Evolutionary conservation across 768 basidiomycete species (phyloP).

Genomic region (Suillus clintonianus): DNA sequence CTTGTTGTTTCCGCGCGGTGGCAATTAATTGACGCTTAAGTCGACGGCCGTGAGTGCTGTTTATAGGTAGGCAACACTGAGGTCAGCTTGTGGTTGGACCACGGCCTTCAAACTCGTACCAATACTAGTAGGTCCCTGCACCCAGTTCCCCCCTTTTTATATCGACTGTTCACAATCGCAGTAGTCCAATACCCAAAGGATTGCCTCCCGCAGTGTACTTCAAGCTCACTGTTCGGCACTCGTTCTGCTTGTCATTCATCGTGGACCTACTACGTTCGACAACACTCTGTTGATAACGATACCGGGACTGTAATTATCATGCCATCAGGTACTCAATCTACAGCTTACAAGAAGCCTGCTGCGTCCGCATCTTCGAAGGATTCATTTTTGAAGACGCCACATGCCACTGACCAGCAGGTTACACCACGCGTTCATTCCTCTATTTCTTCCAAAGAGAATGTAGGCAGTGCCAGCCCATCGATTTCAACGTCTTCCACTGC

Average conservation of each 20-base stretch:
- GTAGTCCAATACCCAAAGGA: background rate
- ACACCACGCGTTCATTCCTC: background rate
- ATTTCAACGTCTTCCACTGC: background rate
- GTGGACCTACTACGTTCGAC: background rate
- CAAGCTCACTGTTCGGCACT: background rate
- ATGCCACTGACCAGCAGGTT: background rate
- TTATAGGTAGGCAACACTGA: background rate
- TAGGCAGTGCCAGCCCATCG: background rate
- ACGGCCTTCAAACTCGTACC: background rate
- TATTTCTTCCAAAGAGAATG: background rate
- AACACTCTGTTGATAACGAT: background rate
- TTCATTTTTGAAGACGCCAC: conserved; percentile 6
- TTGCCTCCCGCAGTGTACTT: background rate
- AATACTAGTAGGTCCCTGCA: background rate
- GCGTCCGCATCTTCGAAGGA: background rate
- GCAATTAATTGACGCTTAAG: conserved; percentile 2
- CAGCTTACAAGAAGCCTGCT: background rate
- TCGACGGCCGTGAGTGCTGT: conserved; percentile 3
- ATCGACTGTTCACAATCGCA: conserved; percentile 1
- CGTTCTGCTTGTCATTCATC: background rate
- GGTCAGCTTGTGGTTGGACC: background rate
- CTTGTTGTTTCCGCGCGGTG: conserved; percentile 3
- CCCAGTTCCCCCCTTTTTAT: background rate
- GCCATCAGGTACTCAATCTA: background rate
- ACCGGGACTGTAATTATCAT: background rate